Evolutionary conservation across 2,329 filamentous ascomycete genomes (phyloP).

Genomic region (Aspergillus sp.): DNA sequence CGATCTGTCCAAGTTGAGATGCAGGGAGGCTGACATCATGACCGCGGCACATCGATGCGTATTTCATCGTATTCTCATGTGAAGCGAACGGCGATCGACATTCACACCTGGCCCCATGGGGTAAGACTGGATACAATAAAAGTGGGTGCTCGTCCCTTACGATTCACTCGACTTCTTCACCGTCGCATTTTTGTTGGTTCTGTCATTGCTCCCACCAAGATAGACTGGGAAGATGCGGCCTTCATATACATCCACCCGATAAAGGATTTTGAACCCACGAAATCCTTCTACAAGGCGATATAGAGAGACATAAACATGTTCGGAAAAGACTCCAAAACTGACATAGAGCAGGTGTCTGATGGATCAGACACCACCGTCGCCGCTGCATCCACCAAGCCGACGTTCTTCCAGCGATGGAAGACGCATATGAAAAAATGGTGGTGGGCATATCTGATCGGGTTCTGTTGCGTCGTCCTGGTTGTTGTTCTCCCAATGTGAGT

Average conservation of each 20-base stretch:
- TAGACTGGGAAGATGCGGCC: neutral
- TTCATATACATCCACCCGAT: neutral
- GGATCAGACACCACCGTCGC: conserved; percentile 11
- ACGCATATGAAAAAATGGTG: conserved; percentile 26
- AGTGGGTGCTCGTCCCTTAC: neutral
- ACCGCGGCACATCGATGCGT: neutral
- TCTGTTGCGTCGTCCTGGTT: conserved; percentile 20
- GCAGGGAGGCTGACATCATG: neutral
- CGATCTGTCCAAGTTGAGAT: neutral
- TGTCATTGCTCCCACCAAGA: neutral
- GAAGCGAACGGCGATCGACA: neutral
- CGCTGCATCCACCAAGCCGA: conserved; percentile 9
- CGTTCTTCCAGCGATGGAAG: conserved; percentile 21
- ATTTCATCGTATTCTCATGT: neutral
- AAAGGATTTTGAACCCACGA: neutral
- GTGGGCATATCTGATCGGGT: conserved; percentile 23
- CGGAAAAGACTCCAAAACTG: conserved; percentile 19
- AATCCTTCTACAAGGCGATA: neutral
- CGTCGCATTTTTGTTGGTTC: too few species aligned
- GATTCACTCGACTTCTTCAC: neutral
- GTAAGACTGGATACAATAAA: neutral
- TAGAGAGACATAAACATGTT: neutral
- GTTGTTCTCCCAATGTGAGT: conserved; percentile 20
- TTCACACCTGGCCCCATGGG: neutral
- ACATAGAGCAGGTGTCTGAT: conserved; percentile 11